These are phyloP conservation scores for Pseudocohnilembus persalinus DNA, from an alignment of 169 alveolate genomes.

Conservation along the genomic window DNA sequence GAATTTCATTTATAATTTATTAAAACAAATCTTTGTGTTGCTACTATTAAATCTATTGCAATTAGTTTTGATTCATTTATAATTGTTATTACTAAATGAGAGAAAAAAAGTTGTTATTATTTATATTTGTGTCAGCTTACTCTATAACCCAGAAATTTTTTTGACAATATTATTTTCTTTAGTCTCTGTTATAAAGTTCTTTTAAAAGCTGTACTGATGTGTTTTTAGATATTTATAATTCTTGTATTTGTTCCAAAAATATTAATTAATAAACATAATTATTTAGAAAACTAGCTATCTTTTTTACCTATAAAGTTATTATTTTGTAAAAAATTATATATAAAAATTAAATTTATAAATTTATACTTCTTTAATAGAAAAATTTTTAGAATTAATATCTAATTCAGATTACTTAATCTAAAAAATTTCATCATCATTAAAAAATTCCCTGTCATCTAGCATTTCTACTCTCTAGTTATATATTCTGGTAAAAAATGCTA, in stretches of 20 bases:
- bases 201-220: constrained; percentile 6
- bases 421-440: background rate
- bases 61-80: too few relatives aligned
- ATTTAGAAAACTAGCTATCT: constrained; percentile 10
- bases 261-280: constrained; percentile 9
- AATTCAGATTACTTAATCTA: background rate
- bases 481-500: background rate
- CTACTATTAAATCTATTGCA: too few relatives aligned
- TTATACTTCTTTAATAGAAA: background rate
- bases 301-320: too few relatives aligned
- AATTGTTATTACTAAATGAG: background rate
- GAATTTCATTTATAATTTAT: constrained; percentile 1
- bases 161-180: constrained; percentile 7
- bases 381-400: background rate
- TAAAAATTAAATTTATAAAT: too few relatives aligned
- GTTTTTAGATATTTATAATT: constrained; percentile 1
- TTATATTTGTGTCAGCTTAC: background rate
- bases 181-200: constrained; percentile 18
- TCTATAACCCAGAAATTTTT: constrained; percentile 14
- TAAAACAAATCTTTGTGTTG: too few relatives aligned
- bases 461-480: constrained; percentile 10
- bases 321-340: too few relatives aligned
- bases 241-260: background rate
- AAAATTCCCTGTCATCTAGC: constrained; percentile 26
- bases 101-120: background rate